Evolutionary conservation across 495 filamentous ascomycete species (phyloP), one percentile per base, ranked within the genome.

Genomic region (Talaromyces proteolyticus): DNA sequence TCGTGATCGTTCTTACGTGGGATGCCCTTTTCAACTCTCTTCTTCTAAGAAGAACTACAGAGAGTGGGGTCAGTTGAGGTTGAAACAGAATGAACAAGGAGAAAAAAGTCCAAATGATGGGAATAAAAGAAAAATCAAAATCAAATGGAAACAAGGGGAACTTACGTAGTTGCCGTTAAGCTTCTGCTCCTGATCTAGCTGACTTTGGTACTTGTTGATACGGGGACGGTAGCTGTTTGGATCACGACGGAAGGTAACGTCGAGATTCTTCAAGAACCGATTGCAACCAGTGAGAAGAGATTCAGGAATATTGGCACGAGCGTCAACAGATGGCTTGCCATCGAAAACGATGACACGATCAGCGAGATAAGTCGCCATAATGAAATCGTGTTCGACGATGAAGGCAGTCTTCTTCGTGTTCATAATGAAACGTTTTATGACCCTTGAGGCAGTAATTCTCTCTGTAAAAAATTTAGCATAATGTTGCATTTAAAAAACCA

Each of bases 401-500:
- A 98, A 97, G 29, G 94, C 93, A 1, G 93, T 97, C 79, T 97
- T 97, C 85, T 98, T 97, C 50, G 89, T 82, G 77, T 97, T 91
- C 93, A 97, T 98, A 60, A 98, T 96, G 80, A 96, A 98, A 53
- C 93, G 86, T 77, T 98, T 98, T 75, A 98, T 98, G 58, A 97
- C 93, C 62, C 91, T 82, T 43, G 90, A 86, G 53, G 92, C 93
- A 52, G 97, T 81, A 57, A 98, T 96, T 87, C 93, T 91, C 72
- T 98, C 47, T 49, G 14, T 41, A 24, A 41, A 2, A 8, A 12
- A 2, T 17, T 11, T 6, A 19, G 37, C 17, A 49, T 24, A 8
- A 49, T 23, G 21, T 3, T 3, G 1, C 12, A 4, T 6, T 3
- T 41, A 26, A 36, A 29, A 40, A 0, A 6, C 0, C n/a, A 49